These are phyloP conservation scores for Sugiyamaella marilandica DNA, from an alignment of 805 yeast species.

Conservation along the genomic window DNA sequence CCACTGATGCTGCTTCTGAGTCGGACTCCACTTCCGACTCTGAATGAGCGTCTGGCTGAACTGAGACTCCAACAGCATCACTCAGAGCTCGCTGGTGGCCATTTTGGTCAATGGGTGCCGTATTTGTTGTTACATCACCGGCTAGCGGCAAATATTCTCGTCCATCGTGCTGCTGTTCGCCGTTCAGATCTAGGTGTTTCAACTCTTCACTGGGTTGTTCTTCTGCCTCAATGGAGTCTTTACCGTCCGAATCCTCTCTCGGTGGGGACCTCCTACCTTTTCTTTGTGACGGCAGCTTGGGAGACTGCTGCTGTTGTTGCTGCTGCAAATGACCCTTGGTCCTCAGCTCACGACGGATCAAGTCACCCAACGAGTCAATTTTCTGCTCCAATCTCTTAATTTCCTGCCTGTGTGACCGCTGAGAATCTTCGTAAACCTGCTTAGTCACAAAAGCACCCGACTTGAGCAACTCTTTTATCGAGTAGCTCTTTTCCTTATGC, in stretches of 20 bases:
- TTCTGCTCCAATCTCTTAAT: conserved; percentile 11
- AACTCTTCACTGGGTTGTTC: background rate
- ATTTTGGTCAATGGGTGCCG: no score
- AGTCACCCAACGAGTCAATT: conserved; percentile 4
- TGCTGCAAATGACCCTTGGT: background rate
- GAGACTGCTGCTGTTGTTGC: background rate
- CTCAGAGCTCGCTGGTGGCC: no score
- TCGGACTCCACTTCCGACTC: no score
- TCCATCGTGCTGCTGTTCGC: no score
- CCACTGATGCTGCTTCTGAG: no score
- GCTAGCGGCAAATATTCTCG: no score
- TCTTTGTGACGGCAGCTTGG: background rate
- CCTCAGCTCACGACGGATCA: conserved; percentile 1
- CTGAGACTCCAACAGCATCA: no score
- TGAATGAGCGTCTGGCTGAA: no score
- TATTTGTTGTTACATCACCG: no score
- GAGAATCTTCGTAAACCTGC: conserved; percentile 8
- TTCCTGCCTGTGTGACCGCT: conserved; percentile 3
- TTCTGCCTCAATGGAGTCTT: background rate
- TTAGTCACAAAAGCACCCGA: conserved; percentile 19
- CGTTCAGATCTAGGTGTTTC: no score
- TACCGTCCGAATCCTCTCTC: background rate
- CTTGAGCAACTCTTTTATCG: conserved; percentile 8
- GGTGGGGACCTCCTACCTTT: background rate
- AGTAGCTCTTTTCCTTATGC: conserved; percentile 11